These are phyloP conservation scores for Suillus americanus DNA, from an alignment of 768 basidiomycete genomes.

Conservation along the genomic window DNA sequence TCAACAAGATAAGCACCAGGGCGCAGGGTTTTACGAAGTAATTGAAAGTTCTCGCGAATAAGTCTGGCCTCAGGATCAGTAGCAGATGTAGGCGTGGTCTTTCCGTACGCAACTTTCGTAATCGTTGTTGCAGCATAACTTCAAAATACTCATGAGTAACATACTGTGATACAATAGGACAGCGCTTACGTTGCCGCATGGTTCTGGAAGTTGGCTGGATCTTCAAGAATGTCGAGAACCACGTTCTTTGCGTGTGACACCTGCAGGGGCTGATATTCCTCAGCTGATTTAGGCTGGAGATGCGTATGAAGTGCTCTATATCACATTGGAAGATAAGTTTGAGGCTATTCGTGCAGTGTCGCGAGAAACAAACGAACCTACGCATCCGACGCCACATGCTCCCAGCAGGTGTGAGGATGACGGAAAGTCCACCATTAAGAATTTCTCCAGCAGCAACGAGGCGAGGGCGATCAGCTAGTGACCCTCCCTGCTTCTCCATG, in stretches of 20 bases:
- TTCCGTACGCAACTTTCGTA: not conserved
- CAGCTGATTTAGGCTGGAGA: not conserved
- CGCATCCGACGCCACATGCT: conserved; percentile 1
- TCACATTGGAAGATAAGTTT: not conserved
- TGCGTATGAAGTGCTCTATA: not conserved
- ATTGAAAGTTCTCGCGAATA: not conserved
- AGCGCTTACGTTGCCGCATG: not conserved
- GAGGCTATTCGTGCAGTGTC: not conserved
- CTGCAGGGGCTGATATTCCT: not conserved
- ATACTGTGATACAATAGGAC: not conserved
- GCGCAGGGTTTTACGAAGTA: not conserved
- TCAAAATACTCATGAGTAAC: not conserved
- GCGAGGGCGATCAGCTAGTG: not conserved
- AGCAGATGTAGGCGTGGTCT: not conserved
- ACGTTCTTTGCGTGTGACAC: not conserved
- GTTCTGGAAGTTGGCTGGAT: not conserved
- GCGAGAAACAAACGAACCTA: not conserved
- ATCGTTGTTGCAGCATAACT: not conserved
- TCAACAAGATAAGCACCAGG: not conserved
- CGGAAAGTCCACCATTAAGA: not conserved
- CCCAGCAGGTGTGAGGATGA: not conserved
- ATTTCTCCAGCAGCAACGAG: not conserved
- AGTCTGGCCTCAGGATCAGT: not conserved
- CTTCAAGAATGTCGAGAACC: not conserved
- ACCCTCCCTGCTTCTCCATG: not conserved